Evolutionary conservation across 495 filamentous ascomycete genomes (phyloP), one percentile per base, ranked within the genome.

Genomic region (Chaetomium fimeti): DNA sequence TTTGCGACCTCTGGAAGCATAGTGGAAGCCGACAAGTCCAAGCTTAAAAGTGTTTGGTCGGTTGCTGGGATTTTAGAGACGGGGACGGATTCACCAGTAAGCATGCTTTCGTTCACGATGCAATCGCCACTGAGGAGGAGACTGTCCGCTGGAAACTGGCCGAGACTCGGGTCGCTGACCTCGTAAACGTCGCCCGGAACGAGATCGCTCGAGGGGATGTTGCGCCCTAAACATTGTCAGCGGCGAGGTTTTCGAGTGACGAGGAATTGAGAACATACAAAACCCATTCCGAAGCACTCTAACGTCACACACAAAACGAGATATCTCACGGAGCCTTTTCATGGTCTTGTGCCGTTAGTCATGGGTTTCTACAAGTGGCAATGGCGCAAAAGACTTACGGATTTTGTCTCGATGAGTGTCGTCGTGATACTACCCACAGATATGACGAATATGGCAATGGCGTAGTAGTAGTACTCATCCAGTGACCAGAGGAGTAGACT

Each of bases 81-180:
- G 8, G 95, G 95, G 29, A 99, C 91, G 57, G 95, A 98, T 81
- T 99, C 95, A 51, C 92, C 93, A 45, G 95, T 99, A 36, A 99
- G 86, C 95, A 99, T 99, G 80, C 93, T 97, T 75, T 99, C 95
- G 73, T 99, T 99, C 64, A 99, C 92, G 66, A 99, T 98, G 75
- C 92, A 96, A 74, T 99, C 95, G 27, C 95, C 95, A 60, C 90
- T 90, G 6, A 99, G 78, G 9, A 99, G 79, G 43, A 99, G 81
- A 73, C 93, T 95, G 76, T 99, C 95, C 70, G 91, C 92, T 13
- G 95, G 95, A 69, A 97, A 90, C 69, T 95, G 89, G n/a, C 87
- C 85, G 29, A 99, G 79, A n/a, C 87, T 93, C 16, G 93, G 95
- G 75, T 99, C 95, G 60, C 94, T 96, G 48, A 98, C 85, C 76